Conservation (phyloP, 2,329 filamentous ascomycete species). For the Harringtonia aguacate region DNA sequence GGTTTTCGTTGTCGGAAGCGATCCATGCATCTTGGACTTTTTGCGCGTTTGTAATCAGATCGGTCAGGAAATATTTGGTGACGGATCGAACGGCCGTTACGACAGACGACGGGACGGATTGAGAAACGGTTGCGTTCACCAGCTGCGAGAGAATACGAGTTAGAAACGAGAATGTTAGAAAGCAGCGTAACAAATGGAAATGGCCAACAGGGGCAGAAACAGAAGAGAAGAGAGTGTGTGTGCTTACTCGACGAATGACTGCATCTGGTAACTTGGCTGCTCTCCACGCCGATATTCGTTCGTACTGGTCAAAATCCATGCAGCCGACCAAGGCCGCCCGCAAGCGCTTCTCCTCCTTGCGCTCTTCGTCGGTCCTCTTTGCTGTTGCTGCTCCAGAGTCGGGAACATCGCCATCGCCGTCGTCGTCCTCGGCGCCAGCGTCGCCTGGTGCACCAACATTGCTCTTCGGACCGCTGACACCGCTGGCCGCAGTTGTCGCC, state of each 20-base stretch:
- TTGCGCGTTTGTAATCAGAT: conserved; percentile 62
- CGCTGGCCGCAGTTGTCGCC: conserved; percentile 32
- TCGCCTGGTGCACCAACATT: conserved; percentile 12
- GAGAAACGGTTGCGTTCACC: conserved; percentile 70
- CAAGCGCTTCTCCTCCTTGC: conserved; percentile 55
- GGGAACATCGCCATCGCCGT: conserved; percentile 21
- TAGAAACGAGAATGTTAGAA: neutral
- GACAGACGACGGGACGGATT: conserved; percentile 64
- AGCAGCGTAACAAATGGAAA: neutral
- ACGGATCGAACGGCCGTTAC: conserved; percentile 67
- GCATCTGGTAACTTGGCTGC: conserved; percentile 57
- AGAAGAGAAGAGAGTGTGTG: no score
- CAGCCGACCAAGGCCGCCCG: conserved; percentile 51
- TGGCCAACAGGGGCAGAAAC: conserved; percentile 2
- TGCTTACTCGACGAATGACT: conserved; percentile 56
- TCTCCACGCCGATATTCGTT: conserved; percentile 61
- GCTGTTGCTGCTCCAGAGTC: conserved; percentile 18
- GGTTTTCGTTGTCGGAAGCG: conserved; percentile 42
- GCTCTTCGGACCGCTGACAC: conserved; percentile 22
- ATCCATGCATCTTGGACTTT: conserved; percentile 64
- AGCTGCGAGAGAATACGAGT: conserved; percentile 31
- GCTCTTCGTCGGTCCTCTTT: conserved; percentile 37
- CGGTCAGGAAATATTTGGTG: conserved; percentile 66
- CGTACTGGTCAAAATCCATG: conserved; percentile 56
- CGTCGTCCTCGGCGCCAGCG: conserved; percentile 39